Evolutionary conservation across 768 basidiomycete genomes (phyloP).

Genomic region (Mrakia frigida): DNA sequence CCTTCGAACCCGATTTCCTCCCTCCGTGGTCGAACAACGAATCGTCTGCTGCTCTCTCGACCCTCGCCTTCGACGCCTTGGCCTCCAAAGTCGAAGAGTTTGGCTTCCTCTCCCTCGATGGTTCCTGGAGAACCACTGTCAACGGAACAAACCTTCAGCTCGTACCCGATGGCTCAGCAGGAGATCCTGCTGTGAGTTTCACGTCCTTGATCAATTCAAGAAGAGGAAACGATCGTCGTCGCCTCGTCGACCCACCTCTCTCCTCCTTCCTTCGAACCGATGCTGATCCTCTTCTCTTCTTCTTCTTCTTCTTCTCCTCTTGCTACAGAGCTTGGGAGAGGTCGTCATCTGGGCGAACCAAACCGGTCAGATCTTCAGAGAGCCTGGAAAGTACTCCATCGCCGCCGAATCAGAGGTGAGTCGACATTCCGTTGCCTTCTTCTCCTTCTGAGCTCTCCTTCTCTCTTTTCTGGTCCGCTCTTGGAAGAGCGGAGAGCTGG

Average conservation of each 20-base stretch:
- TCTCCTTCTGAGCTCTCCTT: not conserved
- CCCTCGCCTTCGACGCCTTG: conserved; percentile 21
- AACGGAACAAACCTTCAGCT: conserved; percentile 48
- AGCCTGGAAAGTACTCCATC: not conserved
- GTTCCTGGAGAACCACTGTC: conserved; percentile 8
- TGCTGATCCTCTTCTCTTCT: not conserved
- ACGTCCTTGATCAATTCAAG: not conserved
- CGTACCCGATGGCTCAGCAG: conserved; percentile 57
- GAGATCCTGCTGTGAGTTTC: conserved; percentile 57
- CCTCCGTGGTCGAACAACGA: conserved; percentile 44
- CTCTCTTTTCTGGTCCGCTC: not conserved
- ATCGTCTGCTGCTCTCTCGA: conserved; percentile 44
- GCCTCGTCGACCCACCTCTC: conserved; percentile 32
- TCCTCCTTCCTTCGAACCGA: not conserved
- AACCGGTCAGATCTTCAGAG: conserved; percentile 4
- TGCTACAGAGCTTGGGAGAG: conserved; percentile 21
- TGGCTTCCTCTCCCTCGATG: conserved; percentile 6
- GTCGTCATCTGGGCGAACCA: conserved; percentile 26
- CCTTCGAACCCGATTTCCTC: conserved; percentile 48
- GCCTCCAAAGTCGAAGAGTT: conserved; percentile 20
- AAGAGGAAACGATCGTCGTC: not conserved
- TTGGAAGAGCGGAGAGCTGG: not conserved
- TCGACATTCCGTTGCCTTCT: not conserved
- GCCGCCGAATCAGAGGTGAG: conserved; percentile 15
- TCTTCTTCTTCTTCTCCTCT: not conserved